Conservation (phyloP, 495 filamentous ascomycete species). For the Chaetomium cochliodes region DNA sequence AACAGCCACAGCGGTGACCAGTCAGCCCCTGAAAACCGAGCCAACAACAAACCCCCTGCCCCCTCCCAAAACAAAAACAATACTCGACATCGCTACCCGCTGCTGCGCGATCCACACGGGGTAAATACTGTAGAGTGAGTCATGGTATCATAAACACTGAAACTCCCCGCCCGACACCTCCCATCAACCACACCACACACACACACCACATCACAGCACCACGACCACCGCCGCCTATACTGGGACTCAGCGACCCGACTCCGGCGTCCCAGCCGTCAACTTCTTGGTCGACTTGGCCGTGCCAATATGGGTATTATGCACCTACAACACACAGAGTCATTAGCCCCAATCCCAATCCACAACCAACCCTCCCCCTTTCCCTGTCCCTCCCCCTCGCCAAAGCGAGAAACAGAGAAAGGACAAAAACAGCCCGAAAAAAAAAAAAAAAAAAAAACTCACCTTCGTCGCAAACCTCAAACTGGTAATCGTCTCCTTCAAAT, state of each 20-base stretch:
- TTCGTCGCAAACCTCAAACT: constrained; percentile 97
- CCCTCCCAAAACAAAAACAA: constrained; percentile 3
- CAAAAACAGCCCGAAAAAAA: not conserved
- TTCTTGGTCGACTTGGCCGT: constrained; percentile 76
- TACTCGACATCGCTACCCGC: not conserved
- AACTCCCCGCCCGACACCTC: not conserved
- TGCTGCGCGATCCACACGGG: constrained; percentile 6
- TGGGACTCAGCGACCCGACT: not conserved
- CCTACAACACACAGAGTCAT: constrained; percentile 37
- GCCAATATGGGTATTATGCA: constrained; percentile 85
- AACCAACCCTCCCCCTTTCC: not conserved
- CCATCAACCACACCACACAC: not conserved
- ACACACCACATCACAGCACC: not conserved
- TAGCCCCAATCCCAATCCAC: not conserved
- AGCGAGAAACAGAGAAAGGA: too few relatives aligned
- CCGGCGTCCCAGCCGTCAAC: constrained; percentile 28
- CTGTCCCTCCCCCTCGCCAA: too few relatives aligned
- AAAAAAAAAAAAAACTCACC: constrained; percentile 44
- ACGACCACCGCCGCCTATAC: not conserved
- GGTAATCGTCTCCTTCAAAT: constrained; percentile 89
- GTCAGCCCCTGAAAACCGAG: not conserved
- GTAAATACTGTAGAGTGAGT: not conserved
- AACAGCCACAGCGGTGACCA: not conserved
- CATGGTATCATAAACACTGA: constrained; percentile 18
- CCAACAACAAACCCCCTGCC: constrained; percentile 3